Percentiles rank a stretch among this genome's conserved stretches.
These are phyloP conservation scores for Candida broadrunensis DNA, from an alignment of 805 yeast genomes.

Conservation along the genomic window DNA sequence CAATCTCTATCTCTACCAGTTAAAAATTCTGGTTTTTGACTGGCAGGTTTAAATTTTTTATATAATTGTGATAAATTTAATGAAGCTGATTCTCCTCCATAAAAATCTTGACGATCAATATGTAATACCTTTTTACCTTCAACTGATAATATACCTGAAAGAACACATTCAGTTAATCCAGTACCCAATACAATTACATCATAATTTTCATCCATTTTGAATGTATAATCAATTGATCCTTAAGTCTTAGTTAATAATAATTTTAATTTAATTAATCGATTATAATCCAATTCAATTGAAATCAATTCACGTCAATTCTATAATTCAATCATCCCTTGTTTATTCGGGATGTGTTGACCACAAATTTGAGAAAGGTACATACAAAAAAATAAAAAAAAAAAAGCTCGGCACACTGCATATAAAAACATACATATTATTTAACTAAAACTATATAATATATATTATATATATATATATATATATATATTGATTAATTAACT, in stretches of 20 bases:
- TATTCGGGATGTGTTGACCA: too few species aligned
- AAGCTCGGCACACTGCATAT: too few species aligned
- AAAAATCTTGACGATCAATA: conserved; percentile 93
- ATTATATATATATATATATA: too few species aligned
- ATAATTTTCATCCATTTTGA: conserved; percentile 85
- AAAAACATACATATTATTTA: too few species aligned
- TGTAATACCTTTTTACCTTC: conserved; percentile 97
- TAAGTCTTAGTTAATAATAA: too few species aligned
- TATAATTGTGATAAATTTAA: conserved; percentile 68
- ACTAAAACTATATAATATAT: too few species aligned
- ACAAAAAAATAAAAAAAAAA: too few species aligned
- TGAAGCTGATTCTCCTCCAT: conserved; percentile 92
- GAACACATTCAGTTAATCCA: conserved; percentile 95
- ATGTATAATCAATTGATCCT: too few species aligned
- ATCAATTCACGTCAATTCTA: neutral
- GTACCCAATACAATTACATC: conserved; percentile 94
- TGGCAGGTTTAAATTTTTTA: conserved; percentile 77
- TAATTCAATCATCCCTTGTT: too few species aligned
- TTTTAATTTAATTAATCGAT: neutral
- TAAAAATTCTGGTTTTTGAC: conserved; percentile 62
- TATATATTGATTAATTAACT: too few species aligned
- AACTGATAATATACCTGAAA: conserved; percentile 91
- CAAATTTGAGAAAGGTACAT: too few species aligned
- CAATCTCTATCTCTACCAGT: conserved; percentile 94
- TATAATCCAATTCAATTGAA: neutral